A percentile compares a stretch with the other conserved stretches of the same genome.
Conservation (phyloP, 176 grass and related monocot genomes). For the Alloteropsis semialata region DNA sequence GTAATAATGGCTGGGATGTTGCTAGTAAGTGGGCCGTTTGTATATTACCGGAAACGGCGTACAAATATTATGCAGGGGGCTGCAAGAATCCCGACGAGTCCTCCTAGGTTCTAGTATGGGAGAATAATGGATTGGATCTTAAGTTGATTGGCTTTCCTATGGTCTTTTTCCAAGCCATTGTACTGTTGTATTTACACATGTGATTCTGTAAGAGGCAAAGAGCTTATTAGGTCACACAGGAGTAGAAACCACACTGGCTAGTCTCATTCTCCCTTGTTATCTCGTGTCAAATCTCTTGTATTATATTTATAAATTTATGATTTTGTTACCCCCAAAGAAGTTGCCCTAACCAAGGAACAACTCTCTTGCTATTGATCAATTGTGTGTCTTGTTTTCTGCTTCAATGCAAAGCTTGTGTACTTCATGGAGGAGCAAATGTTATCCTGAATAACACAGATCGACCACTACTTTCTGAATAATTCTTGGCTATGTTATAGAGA, state of each 20-base stretch:
- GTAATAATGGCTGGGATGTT: constrained; percentile 78
- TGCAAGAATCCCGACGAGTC: constrained; percentile 63
- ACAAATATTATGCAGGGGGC: constrained; percentile 52
- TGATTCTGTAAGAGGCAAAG: constrained; percentile 17
- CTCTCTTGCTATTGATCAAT: background rate
- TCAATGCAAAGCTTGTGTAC: too few species aligned
- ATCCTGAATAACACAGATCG: too few species aligned
- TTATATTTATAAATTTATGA: constrained; percentile 23
- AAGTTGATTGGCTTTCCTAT: constrained; percentile 20
- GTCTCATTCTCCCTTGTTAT: background rate
- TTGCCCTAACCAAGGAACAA: background rate
- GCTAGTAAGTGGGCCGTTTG: constrained; percentile 71
- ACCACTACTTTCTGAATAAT: background rate
- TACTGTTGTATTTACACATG: constrained; percentile 30
- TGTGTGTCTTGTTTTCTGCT: too few species aligned
- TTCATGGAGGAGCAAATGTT: too few species aligned
- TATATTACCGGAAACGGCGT: constrained; percentile 63
- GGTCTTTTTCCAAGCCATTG: background rate
- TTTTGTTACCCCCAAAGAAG: background rate
- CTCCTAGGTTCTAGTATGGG: constrained; percentile 65
- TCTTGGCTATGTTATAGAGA: background rate
- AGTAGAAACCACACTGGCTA: constrained; percentile 36
- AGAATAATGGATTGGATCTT: background rate
- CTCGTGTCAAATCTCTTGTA: constrained; percentile 12
- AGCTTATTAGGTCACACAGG: constrained; percentile 18